Conservation (phyloP, 164 flowering plant species). For the Dillenia turbinata region DNA sequence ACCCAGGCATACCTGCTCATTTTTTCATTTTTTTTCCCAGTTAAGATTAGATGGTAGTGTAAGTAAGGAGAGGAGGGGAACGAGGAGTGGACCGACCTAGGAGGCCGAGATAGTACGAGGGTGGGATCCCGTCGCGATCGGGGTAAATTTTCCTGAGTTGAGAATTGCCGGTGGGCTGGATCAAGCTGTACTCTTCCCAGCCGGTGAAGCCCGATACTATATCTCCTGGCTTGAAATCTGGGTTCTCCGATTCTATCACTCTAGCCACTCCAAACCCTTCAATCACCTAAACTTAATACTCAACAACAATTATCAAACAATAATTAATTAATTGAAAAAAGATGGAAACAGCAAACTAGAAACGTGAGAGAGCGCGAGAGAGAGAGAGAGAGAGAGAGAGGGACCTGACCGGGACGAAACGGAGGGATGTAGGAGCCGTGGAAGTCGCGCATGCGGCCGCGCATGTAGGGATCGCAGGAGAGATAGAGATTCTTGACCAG, state of each 20-base stretch:
- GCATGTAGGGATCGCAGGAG: slow-evolving; percentile 39
- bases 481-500: slow-evolving; percentile 34
- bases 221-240: slow-evolving; percentile 60
- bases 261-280: slow-evolving; percentile 75
- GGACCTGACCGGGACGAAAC: slow-evolving; percentile 29
- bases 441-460: slow-evolving; percentile 32
- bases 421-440: slow-evolving; percentile 28
- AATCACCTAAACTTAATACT: slow-evolving; percentile 33
- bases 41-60: too few species aligned
- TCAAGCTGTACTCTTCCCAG: slow-evolving; percentile 82
- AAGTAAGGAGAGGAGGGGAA: too few species aligned
- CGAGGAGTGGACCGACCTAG: slow-evolving; percentile 38
- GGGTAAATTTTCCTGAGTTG: slow-evolving; percentile 42
- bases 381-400: not conserved
- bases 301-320: not conserved
- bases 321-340: too few species aligned
- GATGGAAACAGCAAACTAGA: too few species aligned
- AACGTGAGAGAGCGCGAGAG: too few species aligned
- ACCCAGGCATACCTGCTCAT: too few species aligned
- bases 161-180: slow-evolving; percentile 17
- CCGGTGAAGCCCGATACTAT: slow-evolving; percentile 57
- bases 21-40: too few species aligned
- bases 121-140: slow-evolving; percentile 42
- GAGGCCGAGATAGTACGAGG: slow-evolving; percentile 69
- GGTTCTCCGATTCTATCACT: slow-evolving; percentile 65